Evolutionary conservation across 2,329 filamentous ascomycete genomes (phyloP), one percentile per base, ranked within the genome.

Genomic region (Anthostomella pinea): DNA sequence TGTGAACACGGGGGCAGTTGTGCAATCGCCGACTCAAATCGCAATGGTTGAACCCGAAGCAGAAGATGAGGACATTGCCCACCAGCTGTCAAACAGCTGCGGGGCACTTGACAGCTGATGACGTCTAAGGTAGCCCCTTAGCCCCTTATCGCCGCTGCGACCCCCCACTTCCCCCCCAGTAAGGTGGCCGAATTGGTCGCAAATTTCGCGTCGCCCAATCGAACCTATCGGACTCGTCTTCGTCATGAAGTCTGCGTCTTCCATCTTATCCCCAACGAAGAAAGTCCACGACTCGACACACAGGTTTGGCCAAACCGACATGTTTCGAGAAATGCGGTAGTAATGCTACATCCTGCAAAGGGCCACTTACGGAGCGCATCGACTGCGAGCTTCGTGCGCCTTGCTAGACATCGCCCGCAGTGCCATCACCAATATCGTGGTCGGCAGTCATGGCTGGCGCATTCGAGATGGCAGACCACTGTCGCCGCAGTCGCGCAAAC

Each of bases 371-470:
- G 60, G 56, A 64, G 63, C 56, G 62, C 62, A 46, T 55, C 67
- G 35, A 63, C 64, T 28, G 62, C 68, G 46, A 65, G 64, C 62
- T 73, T 77, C 59, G 61, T 73, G 48, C 72, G 69, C 45, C 63
- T 77, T 43, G 74, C 66, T 59, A 75, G 59, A 51, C 68, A 70
- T 49, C 66, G 67, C 35, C 64, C 69, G 35, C 65, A 64, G 46
- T 50, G 44, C 42, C 58, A 54, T 44, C 65, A 39, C 45, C 57
- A 56, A 39, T 64, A 42, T 51, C 52, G 43, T n/a, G n/a, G n/a
- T 62, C 58, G 55, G 54, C 58, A 43, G 48, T 51, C 33, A 23
- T 54, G 45, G 48, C 48, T 47, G 37, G 33, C 45, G 41, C 62
- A 64, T 52, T 50, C 59, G 41, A 68, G 72, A 62, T 73, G 69